These are phyloP conservation scores for Cadophora luteo-olivacea DNA, from an alignment of 2,329 filamentous ascomycete species.

Conservation along the genomic window DNA sequence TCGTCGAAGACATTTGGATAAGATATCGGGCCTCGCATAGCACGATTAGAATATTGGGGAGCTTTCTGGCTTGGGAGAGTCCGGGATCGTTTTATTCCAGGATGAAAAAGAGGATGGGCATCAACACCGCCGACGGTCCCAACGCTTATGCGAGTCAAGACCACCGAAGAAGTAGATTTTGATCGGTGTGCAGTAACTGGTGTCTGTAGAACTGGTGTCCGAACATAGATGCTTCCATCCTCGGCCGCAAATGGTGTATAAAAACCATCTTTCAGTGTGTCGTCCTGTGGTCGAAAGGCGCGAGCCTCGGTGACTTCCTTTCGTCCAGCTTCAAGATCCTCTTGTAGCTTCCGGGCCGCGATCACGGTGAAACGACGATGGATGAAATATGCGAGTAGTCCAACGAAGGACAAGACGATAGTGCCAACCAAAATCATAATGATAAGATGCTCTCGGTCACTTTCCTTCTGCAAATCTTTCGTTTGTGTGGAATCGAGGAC, in stretches of 20 bases:
- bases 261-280: conserved; percentile 17
- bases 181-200: background rate
- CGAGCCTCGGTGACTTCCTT: conserved; percentile 21
- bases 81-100: conserved; percentile 19
- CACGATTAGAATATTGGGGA: background rate
- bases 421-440: background rate
- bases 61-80: background rate
- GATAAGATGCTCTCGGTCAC: conserved; percentile 4
- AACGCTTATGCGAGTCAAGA: conserved; percentile 5
- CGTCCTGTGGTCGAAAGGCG: conserved; percentile 16
- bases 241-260: background rate
- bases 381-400: background rate
- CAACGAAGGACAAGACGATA: conserved; percentile 7
- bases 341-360: background rate
- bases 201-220: background rate
- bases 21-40: conserved; percentile 1
- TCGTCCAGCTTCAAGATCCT: conserved; percentile 15
- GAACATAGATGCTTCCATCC: conserved; percentile 3
- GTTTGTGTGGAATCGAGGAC: background rate
- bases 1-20: conserved; percentile 11
- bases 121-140: background rate
- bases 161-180: background rate
- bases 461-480: background rate
- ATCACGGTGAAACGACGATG: background rate
- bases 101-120: conserved; percentile 20